These are phyloP conservation scores for Cryptosporidium ryanae DNA, from an alignment of 169 alveolate species.

Conservation along the genomic window DNA sequence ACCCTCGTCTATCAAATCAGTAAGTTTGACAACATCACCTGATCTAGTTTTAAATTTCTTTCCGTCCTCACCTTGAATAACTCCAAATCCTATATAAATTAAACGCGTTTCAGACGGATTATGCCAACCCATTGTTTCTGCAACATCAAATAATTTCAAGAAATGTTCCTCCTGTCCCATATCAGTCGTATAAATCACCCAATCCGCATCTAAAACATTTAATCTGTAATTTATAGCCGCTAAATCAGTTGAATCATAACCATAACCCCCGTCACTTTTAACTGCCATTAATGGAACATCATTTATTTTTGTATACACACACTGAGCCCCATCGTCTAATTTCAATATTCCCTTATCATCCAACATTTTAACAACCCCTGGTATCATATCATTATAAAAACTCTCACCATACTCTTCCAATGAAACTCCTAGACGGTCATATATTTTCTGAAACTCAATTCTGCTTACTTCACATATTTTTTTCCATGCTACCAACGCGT, in stretches of 20 bases:
- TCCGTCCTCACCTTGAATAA: conserved; percentile 93
- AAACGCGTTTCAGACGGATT: conserved; percentile 85
- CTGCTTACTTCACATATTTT: conserved; percentile 91
- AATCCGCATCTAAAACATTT: conserved; percentile 83
- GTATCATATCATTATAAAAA: conserved; percentile 91
- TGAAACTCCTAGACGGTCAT: conserved; percentile 87
- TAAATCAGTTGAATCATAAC: conserved; percentile 98
- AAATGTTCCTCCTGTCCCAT: conserved; percentile 95
- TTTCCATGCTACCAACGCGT: conserved; percentile 88
- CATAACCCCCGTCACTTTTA: conserved; percentile 98
- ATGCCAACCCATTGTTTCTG: conserved; percentile 91
- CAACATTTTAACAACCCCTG: conserved; percentile 86
- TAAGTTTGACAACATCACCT: conserved; percentile 94
- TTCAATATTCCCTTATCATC: conserved; percentile 83
- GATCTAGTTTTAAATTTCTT: conserved; percentile 96
- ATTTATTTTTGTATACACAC: conserved; percentile 86
- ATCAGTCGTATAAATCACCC: conserved; percentile 96
- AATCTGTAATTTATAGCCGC: conserved; percentile 93
- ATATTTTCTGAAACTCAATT: conserved; percentile 86
- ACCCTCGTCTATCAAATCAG: conserved; percentile 96
- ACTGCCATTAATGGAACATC: conserved; percentile 93
- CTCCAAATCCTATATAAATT: conserved; percentile 98
- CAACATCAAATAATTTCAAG: conserved; percentile 93
- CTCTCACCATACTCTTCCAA: conserved; percentile 94
- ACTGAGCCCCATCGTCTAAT: conserved; percentile 94